phyloP scores from a whole-genome alignment of 2,329 filamentous ascomycete genomes.

The Cytospora leucostoma region DNA sequence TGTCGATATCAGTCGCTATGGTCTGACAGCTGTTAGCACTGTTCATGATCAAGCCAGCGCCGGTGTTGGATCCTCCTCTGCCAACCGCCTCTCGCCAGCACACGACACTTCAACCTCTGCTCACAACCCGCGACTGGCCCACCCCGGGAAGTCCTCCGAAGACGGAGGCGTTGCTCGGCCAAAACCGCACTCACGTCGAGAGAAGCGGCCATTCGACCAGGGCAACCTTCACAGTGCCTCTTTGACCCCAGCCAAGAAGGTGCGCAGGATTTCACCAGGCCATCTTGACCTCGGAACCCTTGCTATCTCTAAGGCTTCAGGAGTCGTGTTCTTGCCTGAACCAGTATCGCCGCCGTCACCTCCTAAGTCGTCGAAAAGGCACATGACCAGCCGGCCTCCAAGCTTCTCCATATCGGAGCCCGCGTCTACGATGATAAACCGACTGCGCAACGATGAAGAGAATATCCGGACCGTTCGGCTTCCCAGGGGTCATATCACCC shows the following conservation, averaged over 20 bases:
- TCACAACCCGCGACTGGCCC: conserved; percentile 34
- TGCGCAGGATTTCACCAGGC: conserved; percentile 49
- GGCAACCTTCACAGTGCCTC: conserved; percentile 25
- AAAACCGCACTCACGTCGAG: conserved; percentile 26
- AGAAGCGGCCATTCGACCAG: conserved; percentile 36
- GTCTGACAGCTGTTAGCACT: conserved; percentile 33
- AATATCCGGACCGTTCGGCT: conserved; percentile 57
- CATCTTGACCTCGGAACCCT: conserved; percentile 44
- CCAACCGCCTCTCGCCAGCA: conserved; percentile 16
- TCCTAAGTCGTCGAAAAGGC: conserved; percentile 44
- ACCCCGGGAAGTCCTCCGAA: conserved; percentile 25
- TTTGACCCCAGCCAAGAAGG: conserved; percentile 44
- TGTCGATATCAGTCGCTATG: conserved; percentile 36
- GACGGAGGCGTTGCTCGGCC: conserved; percentile 3
- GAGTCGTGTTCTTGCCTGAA: conserved; percentile 20
- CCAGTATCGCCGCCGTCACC: conserved; percentile 54
- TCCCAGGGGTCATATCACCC: conserved; percentile 54
- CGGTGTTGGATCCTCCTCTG: conserved; percentile 24
- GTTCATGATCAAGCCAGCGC: conserved; percentile 30
- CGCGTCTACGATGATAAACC: conserved; percentile 49
- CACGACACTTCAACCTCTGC: conserved; percentile 28
- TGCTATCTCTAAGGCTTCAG: conserved; percentile 31
- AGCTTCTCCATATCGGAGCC: conserved; percentile 45
- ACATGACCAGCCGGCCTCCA: conserved; percentile 41
- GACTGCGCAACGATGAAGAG: conserved; percentile 47